Evolutionary conservation across 805 yeast species (phyloP), one percentile per base, ranked within the genome.

Genomic region (Blastobotrys robertii): DNA sequence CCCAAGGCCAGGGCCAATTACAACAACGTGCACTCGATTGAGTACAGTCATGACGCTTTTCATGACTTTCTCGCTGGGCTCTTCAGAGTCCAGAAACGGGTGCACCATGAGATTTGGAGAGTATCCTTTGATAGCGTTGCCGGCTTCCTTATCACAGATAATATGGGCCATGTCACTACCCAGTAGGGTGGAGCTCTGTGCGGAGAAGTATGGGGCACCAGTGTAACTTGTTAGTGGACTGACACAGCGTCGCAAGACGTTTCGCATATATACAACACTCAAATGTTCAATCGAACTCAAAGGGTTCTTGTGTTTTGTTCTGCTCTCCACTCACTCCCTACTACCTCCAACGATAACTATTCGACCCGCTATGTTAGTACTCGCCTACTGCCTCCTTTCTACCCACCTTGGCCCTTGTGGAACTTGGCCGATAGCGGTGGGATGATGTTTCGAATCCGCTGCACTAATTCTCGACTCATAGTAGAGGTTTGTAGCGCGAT

Each of bases 101-200:
- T 92, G 97, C 1, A 92, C 95, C 97, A 90, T 92, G 39, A 90
- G 65, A 57, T 90, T 87, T 0, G 98, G 97, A 5, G 94, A 76
- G 62, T 92, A 92, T 25, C 80, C 64, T 62, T 90, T 90, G 56
- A 90, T 86, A 5, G 85, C 80, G 0, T 81, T 64, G 0, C 84
- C 88, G 1, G 97, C 97, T 28, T 67, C 64, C 40, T 65, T 61
- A 51, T 86, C 94, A 64, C 97, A 92, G n/a, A 92, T 71, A 8
- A 90, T 72, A 61, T 90, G 97, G 31, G 90, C 74, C 65, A 92
- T 68, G 58, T 90, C 98, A 42, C 87, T 81, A 1, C 98, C 98
- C 39, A 81, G 70, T 31, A 82, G 63, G 2, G 94, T 84, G 1
- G 94, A 76, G 1, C 95, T 83, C 58, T 83, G 81, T 4, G 94